Conservation (phyloP, 2,329 filamentous ascomycete genomes). For the Pseudonectria foliicola region DNA sequence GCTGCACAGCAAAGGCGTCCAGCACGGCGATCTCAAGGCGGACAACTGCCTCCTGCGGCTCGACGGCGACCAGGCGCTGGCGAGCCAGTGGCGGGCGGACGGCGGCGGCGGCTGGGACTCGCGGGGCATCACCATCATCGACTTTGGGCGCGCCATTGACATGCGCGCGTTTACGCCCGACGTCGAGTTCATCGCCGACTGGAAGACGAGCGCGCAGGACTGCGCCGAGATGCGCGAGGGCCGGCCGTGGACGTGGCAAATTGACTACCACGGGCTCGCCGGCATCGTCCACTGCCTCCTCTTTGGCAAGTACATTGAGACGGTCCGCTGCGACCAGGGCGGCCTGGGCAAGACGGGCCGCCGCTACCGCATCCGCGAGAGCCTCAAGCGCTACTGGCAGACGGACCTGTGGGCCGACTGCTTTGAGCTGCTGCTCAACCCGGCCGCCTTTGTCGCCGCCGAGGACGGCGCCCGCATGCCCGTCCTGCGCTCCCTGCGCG, state of each 20-base stretch:
- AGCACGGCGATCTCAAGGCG: conserved; percentile 91
- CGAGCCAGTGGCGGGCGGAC: conserved; percentile 60
- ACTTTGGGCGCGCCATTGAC: conserved; percentile 92
- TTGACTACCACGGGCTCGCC: conserved; percentile 91
- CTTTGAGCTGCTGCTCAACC: conserved; percentile 84
- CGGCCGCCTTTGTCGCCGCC: conserved; percentile 53
- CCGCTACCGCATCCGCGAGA: conserved; percentile 74
- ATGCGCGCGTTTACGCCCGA: conserved; percentile 74
- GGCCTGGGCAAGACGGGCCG: conserved; percentile 53
- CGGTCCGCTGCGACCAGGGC: conserved; percentile 48
- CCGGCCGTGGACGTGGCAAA: conserved; percentile 93
- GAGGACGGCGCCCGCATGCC: conserved; percentile 68
- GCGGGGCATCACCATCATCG: conserved; percentile 81
- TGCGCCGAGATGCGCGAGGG: conserved; percentile 94
- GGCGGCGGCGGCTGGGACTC: conserved; percentile 71
- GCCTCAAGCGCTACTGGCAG: conserved; percentile 93
- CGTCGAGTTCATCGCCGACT: conserved; percentile 85
- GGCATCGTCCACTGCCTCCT: conserved; percentile 82
- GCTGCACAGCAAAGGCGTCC: conserved; percentile 68
- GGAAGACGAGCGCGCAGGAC: conserved; percentile 80
- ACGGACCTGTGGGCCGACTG: conserved; percentile 79
- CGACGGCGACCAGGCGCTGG: conserved; percentile 48
- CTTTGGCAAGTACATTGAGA: conserved; percentile 94
- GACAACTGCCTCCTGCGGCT: conserved; percentile 93
- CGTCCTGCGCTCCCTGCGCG: conserved; percentile 61